Base-by-base conservation (phyloP, 2,329 filamentous ascomycete species). In the Penicillium sp. region DNA sequence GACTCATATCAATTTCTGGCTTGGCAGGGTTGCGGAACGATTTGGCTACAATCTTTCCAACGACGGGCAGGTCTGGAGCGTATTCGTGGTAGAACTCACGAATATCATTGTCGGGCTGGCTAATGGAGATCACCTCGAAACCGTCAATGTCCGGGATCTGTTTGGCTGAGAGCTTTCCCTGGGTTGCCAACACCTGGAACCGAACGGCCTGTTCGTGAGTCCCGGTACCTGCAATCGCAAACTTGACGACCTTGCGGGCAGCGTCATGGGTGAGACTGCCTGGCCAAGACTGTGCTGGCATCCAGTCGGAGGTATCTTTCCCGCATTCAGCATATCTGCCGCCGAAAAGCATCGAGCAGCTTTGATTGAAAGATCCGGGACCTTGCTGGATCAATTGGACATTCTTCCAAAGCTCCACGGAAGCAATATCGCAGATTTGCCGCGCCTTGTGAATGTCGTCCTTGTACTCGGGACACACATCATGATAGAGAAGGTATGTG, bases 401-500 rank as follows among this genome's bases (percentile, higher is more conserved):
- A 38, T 89, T 82, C 56, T 85, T 81, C 64, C 85, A 85, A 38
- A 95, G 82, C 76, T 98, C 92, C 1, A 79, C 71, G 3, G 86
- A 83, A 1, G 91, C 92, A 15, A 82, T 72, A 22, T 88, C 84
- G 70, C 92, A 96, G 30, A 94, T 75, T 1, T 75, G 75, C 8
- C 89, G 81, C 0, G 93, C 92, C 0, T 83, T 80, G 17, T 85
- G 78, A 61, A 98, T 82, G 65, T 94, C 86, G 0, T 84, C 80
- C 0, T 78, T 81, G 72, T 93, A 91, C 75, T 98, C 95, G 0
- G 91, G 89, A 71, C 93, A 97, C 17, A 96, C 94, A 40, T 91
- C 86, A 72, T 98, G 93, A 63, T 90, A 86, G 10, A 93, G 82
- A 0, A 98, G 82, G 68, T 97, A 99, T 66, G 92, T 91, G 65